These are phyloP conservation scores for Fusarium armeniacum DNA, from an alignment of 2,329 filamentous ascomycete species.

Conservation along the genomic window DNA sequence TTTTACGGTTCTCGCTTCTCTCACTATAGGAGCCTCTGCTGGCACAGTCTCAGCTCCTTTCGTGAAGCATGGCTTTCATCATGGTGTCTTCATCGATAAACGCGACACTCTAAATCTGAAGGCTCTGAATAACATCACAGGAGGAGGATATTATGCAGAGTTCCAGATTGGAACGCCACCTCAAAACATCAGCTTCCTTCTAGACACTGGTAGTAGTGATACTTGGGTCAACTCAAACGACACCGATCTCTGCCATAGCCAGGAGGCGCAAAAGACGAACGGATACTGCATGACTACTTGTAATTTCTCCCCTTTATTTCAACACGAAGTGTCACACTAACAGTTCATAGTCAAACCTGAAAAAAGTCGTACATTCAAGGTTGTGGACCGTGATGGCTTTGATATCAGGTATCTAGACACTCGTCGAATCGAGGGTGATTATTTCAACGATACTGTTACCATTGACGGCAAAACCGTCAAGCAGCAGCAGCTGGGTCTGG, in stretches of 20 bases:
- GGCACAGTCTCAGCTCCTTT: constrained; percentile 47
- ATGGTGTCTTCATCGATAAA: constrained; percentile 38
- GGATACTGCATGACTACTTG: constrained; percentile 56
- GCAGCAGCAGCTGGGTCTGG: constrained; percentile 69
- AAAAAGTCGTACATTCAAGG: constrained; percentile 64
- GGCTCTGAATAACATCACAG: constrained; percentile 66
- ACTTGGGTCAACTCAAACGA: constrained; percentile 71
- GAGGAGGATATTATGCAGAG: constrained; percentile 69
- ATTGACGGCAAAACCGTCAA: constrained; percentile 64
- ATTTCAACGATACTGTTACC: constrained; percentile 68
- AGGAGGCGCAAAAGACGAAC: constrained; percentile 53
- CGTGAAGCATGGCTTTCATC: constrained; percentile 31
- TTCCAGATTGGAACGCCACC: constrained; percentile 71
- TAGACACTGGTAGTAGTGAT: constrained; percentile 75
- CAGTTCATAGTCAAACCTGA: constrained; percentile 55
- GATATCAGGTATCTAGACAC: constrained; percentile 73
- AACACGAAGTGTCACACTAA: constrained; percentile 1
- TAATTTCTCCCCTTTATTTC: constrained; percentile 46
- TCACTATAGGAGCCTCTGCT: constrained; percentile 44
- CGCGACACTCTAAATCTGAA: constrained; percentile 54
- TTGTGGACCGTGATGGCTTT: constrained; percentile 62
- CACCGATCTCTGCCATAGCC: constrained; percentile 70
- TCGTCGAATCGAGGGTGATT: constrained; percentile 67
- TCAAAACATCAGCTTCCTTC: constrained; percentile 67
- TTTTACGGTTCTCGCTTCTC: constrained; percentile 37